Evolutionary conservation across 331 rosid genomes (phyloP), one percentile per base, ranked within the genome.

Genomic region (Malus hybrid): DNA sequence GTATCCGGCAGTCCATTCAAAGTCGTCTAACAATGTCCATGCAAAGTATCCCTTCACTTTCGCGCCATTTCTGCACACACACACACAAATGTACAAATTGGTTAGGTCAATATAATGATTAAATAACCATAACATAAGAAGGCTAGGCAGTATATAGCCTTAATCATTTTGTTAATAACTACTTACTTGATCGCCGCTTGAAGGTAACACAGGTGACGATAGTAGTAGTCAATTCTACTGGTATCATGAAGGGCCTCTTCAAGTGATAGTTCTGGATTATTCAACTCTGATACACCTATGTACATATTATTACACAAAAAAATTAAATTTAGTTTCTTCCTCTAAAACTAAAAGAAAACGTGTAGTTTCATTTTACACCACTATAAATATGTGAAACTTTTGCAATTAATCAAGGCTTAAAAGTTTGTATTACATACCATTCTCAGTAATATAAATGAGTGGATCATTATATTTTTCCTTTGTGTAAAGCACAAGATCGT

Each of bases 221-320:
- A 28, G 28, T 54, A 16, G 71, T 69, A 85, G 73, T 83, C 85
- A 73, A 87, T 78, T 76, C 89, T 83, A 3, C 71, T 71, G 31
- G 65, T 78, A 63, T 85, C 88, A 27, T 65, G 24, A 24, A 24
- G 24, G 24, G 24, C 24, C 24, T 24, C 24, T 24, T 24, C 24
- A 24, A 24, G 24, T 24, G 24, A 24, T 24, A 24, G 24, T 24
- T 24, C 24, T 24, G 24, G 24, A 24, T 24, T 24, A 24, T 24
- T 24, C 24, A 24, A 24, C 24, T 24, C 24, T 24, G 24, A 24
- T 24, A 24, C 24, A 24, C 24, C 24, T 24, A 24, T 24, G 24
- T 24, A 24, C 24, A 24, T 24, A 24, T 24, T 24, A 24, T 24
- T 24, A 24, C 24, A 24, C 24, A 24, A 24, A 24, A 24, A 24